Evolutionary conservation across 2,329 filamentous ascomycete genomes (phyloP), one percentile per base, ranked within the genome.

Genomic region (Exophiala alcalophila): DNA sequence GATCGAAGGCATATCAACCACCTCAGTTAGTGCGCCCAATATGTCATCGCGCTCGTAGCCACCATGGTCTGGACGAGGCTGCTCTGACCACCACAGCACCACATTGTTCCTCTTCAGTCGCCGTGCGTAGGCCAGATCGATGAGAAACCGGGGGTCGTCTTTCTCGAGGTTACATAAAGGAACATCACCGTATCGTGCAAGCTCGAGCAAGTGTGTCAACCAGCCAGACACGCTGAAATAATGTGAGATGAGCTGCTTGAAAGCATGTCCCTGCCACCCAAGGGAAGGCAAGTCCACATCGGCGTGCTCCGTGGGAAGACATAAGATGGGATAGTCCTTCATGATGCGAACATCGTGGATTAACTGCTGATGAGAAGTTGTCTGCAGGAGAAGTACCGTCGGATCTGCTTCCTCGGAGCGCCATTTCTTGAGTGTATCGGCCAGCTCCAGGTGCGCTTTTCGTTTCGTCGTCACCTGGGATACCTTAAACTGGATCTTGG

Each of bases 21-120:
- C 84, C 53, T 98, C 91, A n/a, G 48, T 54, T 19, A 97, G 74
- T 2, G 86, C 78, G 0, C 86, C 86, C 0, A 86, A 69, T 15
- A 96, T 78, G 62, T 97, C 88, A 58, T 99, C 94, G 49, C 84
- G 86, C 62, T 99, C 92, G 62, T 96, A 89, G 0, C 92, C 92
- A 31, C 89, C 92, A 65, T 99, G 92, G 61, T 99, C 92, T 1
- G 94, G 92, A 37, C 84, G 80, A 0, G 91, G 81, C 5, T 84
- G 83, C 7, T 80, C 75, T 12, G 91, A 97, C 92, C 92, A 99
- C 92, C 92, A 99, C 5, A 99, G 72, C 4, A 98, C 86, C 1
- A 98, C 87, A 44, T 90, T 89, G 60, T 91, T 95, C 53, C 86
- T 84, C 59, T 95, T 88, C 37, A 99, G 70, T 12, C 90, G 79